Evolutionary conservation across 2,329 filamentous ascomycete species (phyloP).

Genomic region (Alternaria sp.): DNA sequence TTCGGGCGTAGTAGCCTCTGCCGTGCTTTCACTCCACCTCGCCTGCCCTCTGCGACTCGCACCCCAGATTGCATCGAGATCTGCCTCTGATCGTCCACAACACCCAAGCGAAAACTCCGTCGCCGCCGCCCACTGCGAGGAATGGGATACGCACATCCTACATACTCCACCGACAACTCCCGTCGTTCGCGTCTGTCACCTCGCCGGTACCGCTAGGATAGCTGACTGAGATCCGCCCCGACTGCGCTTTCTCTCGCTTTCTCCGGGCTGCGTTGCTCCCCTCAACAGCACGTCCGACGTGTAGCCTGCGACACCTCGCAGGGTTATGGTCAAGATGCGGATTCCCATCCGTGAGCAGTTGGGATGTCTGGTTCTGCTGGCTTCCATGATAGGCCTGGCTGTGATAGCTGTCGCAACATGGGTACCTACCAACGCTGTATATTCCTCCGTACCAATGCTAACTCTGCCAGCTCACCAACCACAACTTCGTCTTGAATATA

Average conservation of each 20-base stretch:
- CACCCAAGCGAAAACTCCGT: background rate
- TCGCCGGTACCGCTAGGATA: constrained; percentile 6
- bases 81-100: constrained; percentile 10
- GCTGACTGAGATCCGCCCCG: background rate
- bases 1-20: constrained; percentile 25
- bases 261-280: constrained; percentile 13
- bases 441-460: constrained; percentile 12
- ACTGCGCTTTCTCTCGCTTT: background rate
- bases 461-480: constrained; percentile 62
- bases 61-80: constrained; percentile 13
- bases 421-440: constrained; percentile 37
- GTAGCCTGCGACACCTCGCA: background rate
- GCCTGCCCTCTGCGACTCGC: constrained; percentile 12
- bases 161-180: constrained; percentile 17
- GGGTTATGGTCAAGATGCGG: constrained; percentile 68
- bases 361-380: constrained; percentile 77
- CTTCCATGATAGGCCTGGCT: constrained; percentile 76
- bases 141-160: constrained; percentile 34
- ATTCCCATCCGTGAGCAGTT: constrained; percentile 90
- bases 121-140: constrained; percentile 21
- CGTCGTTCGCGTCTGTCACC: constrained; percentile 26
- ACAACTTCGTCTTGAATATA: constrained; percentile 67
- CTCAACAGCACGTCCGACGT: constrained; percentile 6
- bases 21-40: constrained; percentile 24
- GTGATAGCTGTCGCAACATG: constrained; percentile 80